These are phyloP conservation scores for Chlorella sp. DNA, from an alignment of 139 green algal species.

Conservation along the genomic window DNA sequence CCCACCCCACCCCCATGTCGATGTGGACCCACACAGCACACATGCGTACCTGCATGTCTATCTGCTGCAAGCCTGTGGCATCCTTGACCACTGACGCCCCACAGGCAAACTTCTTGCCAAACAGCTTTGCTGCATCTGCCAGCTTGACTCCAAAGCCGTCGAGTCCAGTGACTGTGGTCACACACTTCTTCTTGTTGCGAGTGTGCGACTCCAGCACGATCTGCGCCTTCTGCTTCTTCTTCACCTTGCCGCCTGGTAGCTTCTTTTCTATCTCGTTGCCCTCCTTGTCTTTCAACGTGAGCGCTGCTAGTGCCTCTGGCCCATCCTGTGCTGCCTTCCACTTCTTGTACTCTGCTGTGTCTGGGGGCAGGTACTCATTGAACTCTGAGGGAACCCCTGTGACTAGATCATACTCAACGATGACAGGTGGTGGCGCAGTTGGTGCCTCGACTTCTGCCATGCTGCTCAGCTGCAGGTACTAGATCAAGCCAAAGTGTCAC, in stretches of 20 bases:
- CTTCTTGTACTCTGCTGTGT: constrained; percentile 79
- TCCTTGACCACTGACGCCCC: too few relatives aligned
- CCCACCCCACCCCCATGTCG: too few relatives aligned
- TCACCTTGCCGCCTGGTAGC: constrained; percentile 61
- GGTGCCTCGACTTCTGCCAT: not conserved
- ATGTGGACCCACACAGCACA: too few relatives aligned
- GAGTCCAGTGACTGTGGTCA: too few relatives aligned
- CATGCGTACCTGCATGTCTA: too few relatives aligned
- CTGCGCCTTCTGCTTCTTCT: constrained; percentile 72
- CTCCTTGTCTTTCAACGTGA: constrained; percentile 55
- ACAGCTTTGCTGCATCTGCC: too few relatives aligned
- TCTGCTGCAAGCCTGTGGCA: too few relatives aligned
- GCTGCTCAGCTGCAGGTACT: too few relatives aligned
- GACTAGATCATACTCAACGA: not conserved
- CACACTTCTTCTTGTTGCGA: too few relatives aligned
- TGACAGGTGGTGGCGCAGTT: not conserved
- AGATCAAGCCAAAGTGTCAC: not conserved
- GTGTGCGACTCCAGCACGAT: too few relatives aligned
- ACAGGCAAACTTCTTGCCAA: too few relatives aligned
- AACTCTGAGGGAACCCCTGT: constrained; percentile 48
- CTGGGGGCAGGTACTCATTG: constrained; percentile 78
- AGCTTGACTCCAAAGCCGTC: too few relatives aligned
- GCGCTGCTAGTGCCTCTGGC: constrained; percentile 41
- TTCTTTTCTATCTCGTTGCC: constrained; percentile 58
- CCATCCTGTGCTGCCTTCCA: constrained; percentile 69